Evolutionary conservation across 139 green algal species (phyloP).

Genomic region (Ostreobium quekettii): DNA sequence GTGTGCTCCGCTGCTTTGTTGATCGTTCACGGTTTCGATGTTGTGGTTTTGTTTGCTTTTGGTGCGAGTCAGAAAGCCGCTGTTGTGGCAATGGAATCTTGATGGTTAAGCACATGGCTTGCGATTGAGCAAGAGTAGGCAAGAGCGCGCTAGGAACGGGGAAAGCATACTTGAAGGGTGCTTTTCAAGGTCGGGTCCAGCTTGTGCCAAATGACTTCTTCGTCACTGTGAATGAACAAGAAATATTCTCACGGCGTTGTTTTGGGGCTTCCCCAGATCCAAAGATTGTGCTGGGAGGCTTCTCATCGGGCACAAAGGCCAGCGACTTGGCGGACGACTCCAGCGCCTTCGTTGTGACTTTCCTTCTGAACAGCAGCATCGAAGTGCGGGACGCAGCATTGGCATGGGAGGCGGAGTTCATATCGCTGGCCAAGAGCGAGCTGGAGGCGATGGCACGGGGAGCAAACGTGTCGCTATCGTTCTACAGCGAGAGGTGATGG

Average conservation of each 20-base stretch:
- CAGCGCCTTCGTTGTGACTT: constrained; percentile 75
- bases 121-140: too few relatives aligned
- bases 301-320: constrained; percentile 28
- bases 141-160: too few relatives aligned
- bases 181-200: too few relatives aligned
- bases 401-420: constrained; percentile 76
- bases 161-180: too few relatives aligned
- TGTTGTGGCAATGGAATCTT: too few relatives aligned
- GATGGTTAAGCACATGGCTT: too few relatives aligned
- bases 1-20: too few relatives aligned
- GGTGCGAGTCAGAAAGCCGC: too few relatives aligned
- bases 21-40: too few relatives aligned
- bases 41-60: too few relatives aligned
- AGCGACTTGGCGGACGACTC: constrained; percentile 54
- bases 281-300: constrained; percentile 76
- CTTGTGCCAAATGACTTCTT: too few relatives aligned
- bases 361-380: constrained; percentile 45
- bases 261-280: constrained; percentile 41
- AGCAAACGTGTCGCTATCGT: constrained; percentile 56
- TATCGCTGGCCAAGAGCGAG: constrained; percentile 39
- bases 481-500: constrained; percentile 53
- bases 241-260: neutral
- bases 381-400: constrained; percentile 39
- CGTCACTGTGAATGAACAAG: too few relatives aligned
- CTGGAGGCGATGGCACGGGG: constrained; percentile 31